A percentile compares a stretch with the other conserved stretches of the same genome.
Evolutionary conservation across 2,329 filamentous ascomycete genomes (phyloP).

Genomic region (Magnaporthiopsis poae): DNA sequence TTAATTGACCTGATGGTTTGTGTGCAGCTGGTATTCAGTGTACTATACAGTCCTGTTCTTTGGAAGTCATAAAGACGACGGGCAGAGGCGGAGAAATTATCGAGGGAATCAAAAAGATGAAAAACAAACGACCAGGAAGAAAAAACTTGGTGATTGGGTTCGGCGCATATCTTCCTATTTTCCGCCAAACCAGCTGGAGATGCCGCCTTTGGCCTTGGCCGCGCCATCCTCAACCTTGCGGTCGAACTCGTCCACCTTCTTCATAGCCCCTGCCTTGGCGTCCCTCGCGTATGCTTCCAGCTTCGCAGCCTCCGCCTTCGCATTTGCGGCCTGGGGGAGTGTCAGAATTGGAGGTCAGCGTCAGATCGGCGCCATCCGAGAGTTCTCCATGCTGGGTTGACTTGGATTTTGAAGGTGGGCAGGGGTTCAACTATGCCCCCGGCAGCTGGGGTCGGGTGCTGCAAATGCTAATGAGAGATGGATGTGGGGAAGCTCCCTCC

Average conservation of each 20-base stretch:
- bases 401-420: not conserved
- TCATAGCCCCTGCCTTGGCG: constrained; percentile 52
- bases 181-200: constrained; percentile 78
- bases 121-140: not conserved
- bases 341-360: not conserved
- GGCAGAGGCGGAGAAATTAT: not conserved
- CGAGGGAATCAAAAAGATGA: not conserved
- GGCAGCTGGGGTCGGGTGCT: constrained; percentile 16
- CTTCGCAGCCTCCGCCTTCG: constrained; percentile 51
- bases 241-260: constrained; percentile 75
- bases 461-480: constrained; percentile 20
- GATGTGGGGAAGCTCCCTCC: not conserved
- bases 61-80: not conserved
- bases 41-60: not conserved
- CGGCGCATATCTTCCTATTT: constrained; percentile 27
- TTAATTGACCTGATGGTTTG: no score
- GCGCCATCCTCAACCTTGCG: constrained; percentile 69
- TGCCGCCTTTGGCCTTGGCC: constrained; percentile 70
- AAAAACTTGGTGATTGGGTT: not conserved
- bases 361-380: not conserved
- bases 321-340: constrained; percentile 43
- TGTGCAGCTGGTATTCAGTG: not conserved
- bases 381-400: no score
- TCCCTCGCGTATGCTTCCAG: constrained; percentile 54
- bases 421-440: not conserved